phyloP scores from a whole-genome alignment of 306 rosid species.

The Vigna radiata region DNA sequence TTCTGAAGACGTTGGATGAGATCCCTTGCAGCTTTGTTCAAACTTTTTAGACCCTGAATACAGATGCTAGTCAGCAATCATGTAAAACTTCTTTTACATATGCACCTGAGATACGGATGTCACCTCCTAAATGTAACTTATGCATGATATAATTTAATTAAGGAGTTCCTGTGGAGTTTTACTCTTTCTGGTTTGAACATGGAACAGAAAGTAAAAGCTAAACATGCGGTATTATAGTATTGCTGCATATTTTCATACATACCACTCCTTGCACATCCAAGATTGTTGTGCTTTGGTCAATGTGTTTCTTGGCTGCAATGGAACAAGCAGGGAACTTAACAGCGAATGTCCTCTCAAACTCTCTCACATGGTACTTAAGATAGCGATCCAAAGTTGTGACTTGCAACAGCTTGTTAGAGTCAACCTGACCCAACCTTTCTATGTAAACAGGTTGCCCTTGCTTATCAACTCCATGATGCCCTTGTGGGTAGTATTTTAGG shows the following conservation, averaged over 20 bases:
- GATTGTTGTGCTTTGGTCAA: constrained; percentile 94
- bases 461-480: constrained; percentile 92
- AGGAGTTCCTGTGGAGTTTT: background rate
- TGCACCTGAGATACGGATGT: background rate
- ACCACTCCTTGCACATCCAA: constrained; percentile 99
- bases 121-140: too few species aligned
- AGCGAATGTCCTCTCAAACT: constrained; percentile 83
- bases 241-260: constrained; percentile 26
- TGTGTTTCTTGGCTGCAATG: constrained; percentile 84
- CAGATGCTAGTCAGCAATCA: constrained; percentile 3
- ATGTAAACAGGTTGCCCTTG: constrained; percentile 91
- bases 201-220: background rate
- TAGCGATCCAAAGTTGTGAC: constrained; percentile 92
- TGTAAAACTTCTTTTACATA: constrained; percentile 21
- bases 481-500: constrained; percentile 91
- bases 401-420: constrained; percentile 80
- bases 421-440: constrained; percentile 87
- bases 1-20: constrained; percentile 82
- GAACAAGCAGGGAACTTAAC: constrained; percentile 90
- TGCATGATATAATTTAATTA: background rate
- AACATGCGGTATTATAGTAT: background rate
- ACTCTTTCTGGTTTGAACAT: background rate
- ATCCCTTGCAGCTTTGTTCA: constrained; percentile 93
- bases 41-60: constrained; percentile 74
- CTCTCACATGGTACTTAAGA: constrained; percentile 80